Base-by-base conservation (phyloP, 352 stramenopile genomes). In the Pythium utonaiense region DNA sequence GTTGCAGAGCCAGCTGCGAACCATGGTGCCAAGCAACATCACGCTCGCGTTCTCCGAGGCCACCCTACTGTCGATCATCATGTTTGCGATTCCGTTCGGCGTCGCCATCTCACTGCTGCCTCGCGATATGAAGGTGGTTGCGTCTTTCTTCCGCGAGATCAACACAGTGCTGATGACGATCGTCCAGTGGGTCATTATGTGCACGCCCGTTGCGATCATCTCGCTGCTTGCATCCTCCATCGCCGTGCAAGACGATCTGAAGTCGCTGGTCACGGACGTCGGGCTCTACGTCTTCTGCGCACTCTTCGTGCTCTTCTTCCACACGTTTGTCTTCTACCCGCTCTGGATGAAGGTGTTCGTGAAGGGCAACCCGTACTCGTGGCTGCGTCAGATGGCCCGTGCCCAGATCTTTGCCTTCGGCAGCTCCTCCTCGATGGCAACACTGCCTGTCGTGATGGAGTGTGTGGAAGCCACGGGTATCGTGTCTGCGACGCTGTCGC, bases 81-180 rank as follows among this genome's bases (percentile, higher is more conserved):
- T 57, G 59, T 73, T 80, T 31, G 58, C 69, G 16, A 53, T 77
- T 7, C 58, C 66, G 6, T 73, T 80, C 22, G 66, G 62, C 16
- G 55, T 70, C 22, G 69, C 63, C 2, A 60, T 71, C 38, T 60
- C 62, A 13, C 38, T 62, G 9, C 41, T 65, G 44, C 57, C 22
- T 9, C 47, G 40, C 7, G 36, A 60, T 36, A 55, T 59, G 62
- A 70, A 50, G n/a, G 27, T 61, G 17, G 36, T 75, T 6, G 41
- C 44, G n/a, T 53, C 55, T 22, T 55, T 76, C 17, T 58, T 76
- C 28, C 53, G 63, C 14, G 57, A 76, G 36, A 57, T 75, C 50
- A 73, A 74, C 62, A 49, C n/a, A 13, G 66, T 75, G 6, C 67
- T 83, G 54, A 74, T 80, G 60, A 30, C 9, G n/a, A 73, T 83